phyloP scores from a whole-genome alignment of 495 filamentous ascomycete species.

The Baudoinia panamericana region DNA sequence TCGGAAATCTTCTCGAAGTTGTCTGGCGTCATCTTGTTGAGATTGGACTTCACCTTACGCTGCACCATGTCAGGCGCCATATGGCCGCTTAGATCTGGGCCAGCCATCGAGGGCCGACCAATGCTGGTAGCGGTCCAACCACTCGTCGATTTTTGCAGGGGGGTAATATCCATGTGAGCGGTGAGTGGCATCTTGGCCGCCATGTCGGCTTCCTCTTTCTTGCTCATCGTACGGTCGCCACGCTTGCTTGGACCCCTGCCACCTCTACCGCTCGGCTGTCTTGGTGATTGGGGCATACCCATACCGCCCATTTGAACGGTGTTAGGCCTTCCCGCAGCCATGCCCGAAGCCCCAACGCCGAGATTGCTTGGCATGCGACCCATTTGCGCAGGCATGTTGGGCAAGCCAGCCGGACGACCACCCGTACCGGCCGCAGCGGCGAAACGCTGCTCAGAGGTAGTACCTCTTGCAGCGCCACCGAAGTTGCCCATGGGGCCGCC shows the following conservation, averaged over 20 bases:
- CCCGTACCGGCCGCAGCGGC: conserved; percentile 39
- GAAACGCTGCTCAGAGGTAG: conserved; percentile 54
- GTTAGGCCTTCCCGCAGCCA: conserved; percentile 38
- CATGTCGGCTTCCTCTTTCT: conserved; percentile 45
- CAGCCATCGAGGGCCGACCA: conserved; percentile 29
- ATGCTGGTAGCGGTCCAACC: conserved; percentile 89
- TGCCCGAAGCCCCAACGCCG: conserved; percentile 7
- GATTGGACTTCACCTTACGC: conserved; percentile 91
- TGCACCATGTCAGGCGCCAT: conserved; percentile 89
- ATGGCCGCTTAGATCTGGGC: conserved; percentile 44
- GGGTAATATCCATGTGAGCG: conserved; percentile 62
- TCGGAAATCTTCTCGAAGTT: conserved; percentile 94
- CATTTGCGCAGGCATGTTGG: conserved; percentile 45
- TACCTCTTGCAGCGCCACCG: conserved; percentile 38
- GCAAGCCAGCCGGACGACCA: conserved; percentile 37
- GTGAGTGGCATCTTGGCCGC: conserved; percentile 84
- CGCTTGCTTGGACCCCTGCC: conserved; percentile 26
- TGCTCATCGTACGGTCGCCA: conserved; percentile 41
- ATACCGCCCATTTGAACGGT: conserved; percentile 39
- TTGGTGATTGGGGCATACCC: conserved; percentile 39
- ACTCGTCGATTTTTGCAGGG: conserved; percentile 50
- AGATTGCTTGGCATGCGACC: conserved; percentile 27
- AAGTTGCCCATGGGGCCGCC: conserved; percentile 63
- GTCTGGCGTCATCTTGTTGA: conserved; percentile 99
- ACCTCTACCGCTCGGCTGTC: conserved; percentile 41